phyloP scores from a whole-genome alignment of 2,329 filamentous ascomycete genomes.

The Fusarium sp. region DNA sequence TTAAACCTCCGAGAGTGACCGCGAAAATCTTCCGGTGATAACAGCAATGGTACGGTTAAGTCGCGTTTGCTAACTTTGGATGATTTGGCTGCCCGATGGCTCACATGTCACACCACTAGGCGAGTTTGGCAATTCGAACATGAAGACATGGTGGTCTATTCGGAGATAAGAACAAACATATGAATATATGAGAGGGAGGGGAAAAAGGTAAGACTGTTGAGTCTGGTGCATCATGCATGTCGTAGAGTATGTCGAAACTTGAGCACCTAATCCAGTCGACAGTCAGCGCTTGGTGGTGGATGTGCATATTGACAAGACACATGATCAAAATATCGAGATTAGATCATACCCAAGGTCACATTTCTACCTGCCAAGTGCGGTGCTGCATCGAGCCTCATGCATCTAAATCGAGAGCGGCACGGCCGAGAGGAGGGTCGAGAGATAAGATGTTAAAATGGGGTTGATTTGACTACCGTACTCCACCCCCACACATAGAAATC shows the following conservation, averaged over 20 bases:
- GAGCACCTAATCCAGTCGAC: conserved; percentile 2
- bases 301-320: conserved; percentile 14
- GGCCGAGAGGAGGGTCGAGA: conserved; percentile 25
- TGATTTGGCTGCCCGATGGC: background rate
- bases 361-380: conserved; percentile 17
- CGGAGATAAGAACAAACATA: background rate
- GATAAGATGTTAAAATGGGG: conserved; percentile 31
- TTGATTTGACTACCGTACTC: conserved; percentile 16
- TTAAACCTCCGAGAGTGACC: conserved; percentile 4
- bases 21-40: conserved; percentile 2
- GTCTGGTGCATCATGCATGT: conserved; percentile 10
- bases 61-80: conserved; percentile 1
- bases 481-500: conserved; percentile 41
- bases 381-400: conserved; percentile 31
- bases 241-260: conserved; percentile 14
- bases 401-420: conserved; percentile 28
- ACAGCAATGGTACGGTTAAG: conserved; percentile 4
- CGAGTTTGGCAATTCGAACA: background rate
- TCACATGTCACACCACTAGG: conserved; percentile 22
- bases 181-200: background rate
- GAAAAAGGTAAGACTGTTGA: conserved; percentile 6
- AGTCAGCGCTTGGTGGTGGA: conserved; percentile 1
- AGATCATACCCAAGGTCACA: conserved; percentile 10
- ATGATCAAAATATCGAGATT: conserved; percentile 24
- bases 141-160: conserved; percentile 2